A percentile compares a stretch with the other conserved stretches of the same genome.
Evolutionary conservation across 179 eudicot species (phyloP).

Genomic region (Silene noctiflora): DNA sequence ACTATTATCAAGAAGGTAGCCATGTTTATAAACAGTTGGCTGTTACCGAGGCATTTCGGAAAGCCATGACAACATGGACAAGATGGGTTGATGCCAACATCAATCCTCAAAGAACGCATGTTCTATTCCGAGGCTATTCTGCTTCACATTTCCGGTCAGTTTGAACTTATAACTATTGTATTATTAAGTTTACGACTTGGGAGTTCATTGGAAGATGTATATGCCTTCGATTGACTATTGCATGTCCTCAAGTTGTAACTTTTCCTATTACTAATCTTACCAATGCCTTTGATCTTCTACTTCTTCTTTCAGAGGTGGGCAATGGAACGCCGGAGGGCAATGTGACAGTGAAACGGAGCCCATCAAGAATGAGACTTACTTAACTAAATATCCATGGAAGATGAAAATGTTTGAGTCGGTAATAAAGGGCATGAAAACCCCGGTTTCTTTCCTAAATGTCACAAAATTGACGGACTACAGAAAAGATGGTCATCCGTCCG

Average conservation of each 20-base stretch:
- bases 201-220: neutral
- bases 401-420: slow-evolving; percentile 61
- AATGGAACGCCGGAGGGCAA: slow-evolving; percentile 91
- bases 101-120: slow-evolving; percentile 55
- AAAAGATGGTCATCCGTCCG: slow-evolving; percentile 86
- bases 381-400: slow-evolving; percentile 56
- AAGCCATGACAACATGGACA: slow-evolving; percentile 93
- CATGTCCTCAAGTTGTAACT: too few species aligned
- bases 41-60: slow-evolving; percentile 75
- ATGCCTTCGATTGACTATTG: too few species aligned
- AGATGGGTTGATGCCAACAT: slow-evolving; percentile 78
- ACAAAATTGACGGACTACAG: slow-evolving; percentile 75
- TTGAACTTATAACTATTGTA: neutral
- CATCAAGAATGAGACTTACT: slow-evolving; percentile 54
- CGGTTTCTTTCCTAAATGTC: slow-evolving; percentile 61
- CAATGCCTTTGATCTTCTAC: neutral
- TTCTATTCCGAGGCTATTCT: slow-evolving; percentile 87
- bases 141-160: slow-evolving; percentile 85
- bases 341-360: slow-evolving; percentile 80
- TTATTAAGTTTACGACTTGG: neutral
- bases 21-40: slow-evolving; percentile 70
- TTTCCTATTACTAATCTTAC: too few species aligned
- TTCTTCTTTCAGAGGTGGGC: slow-evolving; percentile 66
- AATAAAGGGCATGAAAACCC: slow-evolving; percentile 63
- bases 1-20: slow-evolving; percentile 93